Conservation (phyloP, 2,329 filamentous ascomycete genomes). For the Celoporthe dispersa region DNA sequence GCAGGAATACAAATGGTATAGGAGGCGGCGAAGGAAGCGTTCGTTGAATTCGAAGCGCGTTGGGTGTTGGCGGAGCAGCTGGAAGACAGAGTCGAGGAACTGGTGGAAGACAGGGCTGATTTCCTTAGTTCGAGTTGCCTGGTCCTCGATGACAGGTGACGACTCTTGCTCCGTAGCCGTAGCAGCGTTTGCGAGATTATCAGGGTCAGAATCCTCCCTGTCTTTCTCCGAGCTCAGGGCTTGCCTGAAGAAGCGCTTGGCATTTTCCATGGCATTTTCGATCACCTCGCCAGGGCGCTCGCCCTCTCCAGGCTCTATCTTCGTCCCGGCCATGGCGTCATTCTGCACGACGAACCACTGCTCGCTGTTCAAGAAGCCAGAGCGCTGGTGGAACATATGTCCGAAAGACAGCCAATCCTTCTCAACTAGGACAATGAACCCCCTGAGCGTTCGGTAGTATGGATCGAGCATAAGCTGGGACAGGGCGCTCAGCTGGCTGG, state of each 20-base stretch:
- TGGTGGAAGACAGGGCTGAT: conserved; percentile 97
- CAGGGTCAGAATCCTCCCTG: conserved; percentile 65
- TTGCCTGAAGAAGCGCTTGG: conserved; percentile 88
- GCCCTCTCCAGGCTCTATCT: conserved; percentile 64
- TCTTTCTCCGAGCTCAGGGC: conserved; percentile 65
- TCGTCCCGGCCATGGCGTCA: conserved; percentile 70
- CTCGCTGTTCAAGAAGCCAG: conserved; percentile 84
- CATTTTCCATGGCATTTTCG: conserved; percentile 82
- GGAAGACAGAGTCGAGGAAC: conserved; percentile 92
- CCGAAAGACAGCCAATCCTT: conserved; percentile 99
- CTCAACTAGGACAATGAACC: conserved; percentile 91
- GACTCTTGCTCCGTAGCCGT: conserved; percentile 30
- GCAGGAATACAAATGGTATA: conserved; percentile 94
- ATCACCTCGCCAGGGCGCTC: conserved; percentile 73
- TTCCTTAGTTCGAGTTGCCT: conserved; percentile 83
- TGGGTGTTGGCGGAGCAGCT: conserved; percentile 83
- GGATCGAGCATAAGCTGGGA: conserved; percentile 94
- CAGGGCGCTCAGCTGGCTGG: conserved; percentile 88
- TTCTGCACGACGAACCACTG: conserved; percentile 93
- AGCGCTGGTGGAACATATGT: conserved; percentile 95
- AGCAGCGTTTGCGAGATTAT: conserved; percentile 47
- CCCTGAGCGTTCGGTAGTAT: conserved; percentile 91
- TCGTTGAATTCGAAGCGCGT: conserved; percentile 96
- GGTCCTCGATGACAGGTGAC: conserved; percentile 50
- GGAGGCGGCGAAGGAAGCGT: conserved; percentile 81